phyloP scores from a whole-genome alignment of 2,329 filamentous ascomycete species.

The Dothideomycetes sp. region DNA sequence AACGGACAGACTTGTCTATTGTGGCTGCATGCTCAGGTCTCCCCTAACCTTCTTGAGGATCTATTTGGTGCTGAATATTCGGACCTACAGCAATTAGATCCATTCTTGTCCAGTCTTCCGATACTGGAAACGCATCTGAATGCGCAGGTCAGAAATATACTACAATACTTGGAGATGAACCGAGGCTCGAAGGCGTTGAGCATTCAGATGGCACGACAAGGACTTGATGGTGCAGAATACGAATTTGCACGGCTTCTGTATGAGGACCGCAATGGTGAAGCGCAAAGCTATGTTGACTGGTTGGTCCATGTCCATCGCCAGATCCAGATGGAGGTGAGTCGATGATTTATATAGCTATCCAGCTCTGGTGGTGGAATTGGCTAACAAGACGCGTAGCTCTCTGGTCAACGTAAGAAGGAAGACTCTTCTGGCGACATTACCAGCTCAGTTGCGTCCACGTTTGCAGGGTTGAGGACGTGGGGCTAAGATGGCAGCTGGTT shows the following conservation, averaged over 20 bases:
- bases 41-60: conserved; percentile 80
- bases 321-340: conserved; percentile 67
- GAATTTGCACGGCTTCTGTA: conserved; percentile 87
- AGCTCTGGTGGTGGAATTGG: not conserved
- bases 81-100: conserved; percentile 64
- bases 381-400: conserved; percentile 28
- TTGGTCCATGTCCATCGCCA: conserved; percentile 87
- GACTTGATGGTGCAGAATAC: conserved; percentile 87
- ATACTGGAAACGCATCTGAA: conserved; percentile 86
- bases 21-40: conserved; percentile 88
- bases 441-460: conserved; percentile 16
- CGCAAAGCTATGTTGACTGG: conserved; percentile 97
- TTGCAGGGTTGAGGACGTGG: conserved; percentile 27
- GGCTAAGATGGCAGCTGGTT: conserved; percentile 22
- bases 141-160: conserved; percentile 84
- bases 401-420: conserved; percentile 61
- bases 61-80: conserved; percentile 72
- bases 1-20: conserved; percentile 87
- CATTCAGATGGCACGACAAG: conserved; percentile 83
- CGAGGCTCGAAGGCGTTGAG: conserved; percentile 81
- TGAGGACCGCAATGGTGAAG: conserved; percentile 95
- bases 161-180: conserved; percentile 72
- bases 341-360: not conserved
- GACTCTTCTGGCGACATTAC: conserved; percentile 26
- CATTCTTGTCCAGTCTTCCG: conserved; percentile 69